Evolutionary conservation across 805 yeast genomes (phyloP), one percentile per base, ranked within the genome.

Genomic region (Komagataella pseudopastoris): DNA sequence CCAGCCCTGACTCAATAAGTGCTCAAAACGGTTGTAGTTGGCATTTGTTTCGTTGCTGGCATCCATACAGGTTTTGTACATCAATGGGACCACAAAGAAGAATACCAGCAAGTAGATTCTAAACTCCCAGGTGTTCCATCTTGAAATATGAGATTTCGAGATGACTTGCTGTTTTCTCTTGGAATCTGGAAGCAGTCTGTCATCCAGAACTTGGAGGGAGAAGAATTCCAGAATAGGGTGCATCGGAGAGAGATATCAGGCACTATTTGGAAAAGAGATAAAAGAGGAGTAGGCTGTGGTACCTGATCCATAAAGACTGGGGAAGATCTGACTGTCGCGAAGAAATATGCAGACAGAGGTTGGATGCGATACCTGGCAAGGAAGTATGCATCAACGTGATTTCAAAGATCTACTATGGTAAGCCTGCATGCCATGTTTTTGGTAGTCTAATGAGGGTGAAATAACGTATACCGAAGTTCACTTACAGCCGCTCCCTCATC

Each of bases 91-190:
- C 3, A 79, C 84, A 3, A 87, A 59, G 1, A 74, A 66, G 63
- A 88, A 86, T 4, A 78, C 77, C 17, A 79, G 55, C 49, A 76
- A 68, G 61, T 93, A 91, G 43, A 88, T 53, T 54, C 70, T 76
- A 67, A 86, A 91, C 66, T 93, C 98, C 18, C 68, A 55, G 0
- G 96, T 82, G 20, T 64, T 58, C 98, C 98, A 93, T 59, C 79
- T 74, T 2, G 90, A 72, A 7, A 56, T 59, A 54, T 52, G 65
- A 56, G 57, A 67, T 53, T 52, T 67, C 57, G 60, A 63, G 53
- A 56, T 63, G 17, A 64, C 57, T 17, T 56, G 59, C 20, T 61
- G 71, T 36, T 61, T 63, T 55, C 64, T 68, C 17, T 58, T 57
- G 3, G 60, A 54, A 0, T 75, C 67, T 4, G 78, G 71, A n/a